Base-by-base conservation (phyloP, 148 eudicot species). In the Persicaria maculosa region DNA sequence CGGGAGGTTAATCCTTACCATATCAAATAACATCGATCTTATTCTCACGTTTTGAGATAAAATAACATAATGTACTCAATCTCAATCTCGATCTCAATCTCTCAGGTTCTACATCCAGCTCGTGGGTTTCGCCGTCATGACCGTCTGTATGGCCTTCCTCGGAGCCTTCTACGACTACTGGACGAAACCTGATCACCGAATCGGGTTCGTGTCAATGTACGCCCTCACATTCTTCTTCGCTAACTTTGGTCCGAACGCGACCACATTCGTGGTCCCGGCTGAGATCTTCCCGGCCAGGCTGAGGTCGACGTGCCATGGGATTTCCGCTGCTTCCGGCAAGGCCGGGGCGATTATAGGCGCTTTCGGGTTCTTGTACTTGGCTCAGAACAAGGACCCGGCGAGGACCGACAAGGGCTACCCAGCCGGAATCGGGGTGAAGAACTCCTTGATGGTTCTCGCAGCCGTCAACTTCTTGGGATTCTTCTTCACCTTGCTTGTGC, bases 261-360 rank as follows among this genome's bases (percentile, higher is more conserved):
- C 91, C 68, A 88, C 89, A 2, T 88, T 88, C 72, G 86, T 88
- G 0, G 91, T 88, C 47, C 91, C 89, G 0, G 91, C 91, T 0
- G 91, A 88, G 82, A 88, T 88, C 47, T 86, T 88, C 75, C 91
- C 91, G 1, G 91, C 91, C 0, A 81, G 91, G 65, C 50, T 88
- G 9, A 77, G 91, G 75, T 88, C 91, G 0, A 88, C 91, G 0
- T 86, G 91, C 25, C 91, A 88, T 72, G 91, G 89, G 47, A 79
- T 86, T 68, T 88, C 89, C 1, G 89, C 91, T 9, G 89, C 89
- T 0, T 10, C 86, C 0, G 92, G 92, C 3, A 88, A 88, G 76
- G 78, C 86, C 0, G 92, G 92, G 44, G 89, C 89, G 2, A 88
- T 86, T 0, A 59, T 84, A 0, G 89, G 89, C 47, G 88, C 88